These are phyloP conservation scores for Acer saccharum DNA, from an alignment of 345 rosid genomes.

Conservation along the genomic window DNA sequence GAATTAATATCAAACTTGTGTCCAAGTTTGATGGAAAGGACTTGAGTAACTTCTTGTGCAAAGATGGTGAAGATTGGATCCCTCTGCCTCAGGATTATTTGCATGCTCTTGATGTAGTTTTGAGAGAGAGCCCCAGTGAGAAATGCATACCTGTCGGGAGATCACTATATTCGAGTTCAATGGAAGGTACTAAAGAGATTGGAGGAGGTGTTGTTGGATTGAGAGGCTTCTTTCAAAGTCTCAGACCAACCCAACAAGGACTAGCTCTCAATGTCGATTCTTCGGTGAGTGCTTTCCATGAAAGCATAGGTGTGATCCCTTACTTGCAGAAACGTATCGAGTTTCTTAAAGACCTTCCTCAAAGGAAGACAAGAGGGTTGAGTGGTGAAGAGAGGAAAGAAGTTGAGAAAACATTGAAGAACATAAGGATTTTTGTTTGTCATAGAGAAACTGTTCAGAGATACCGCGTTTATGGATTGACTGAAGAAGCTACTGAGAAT, in stretches of 20 bases:
- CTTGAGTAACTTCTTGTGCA: constrained; percentile 56
- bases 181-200: constrained; percentile 77
- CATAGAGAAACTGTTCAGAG: constrained; percentile 93
- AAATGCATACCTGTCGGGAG: constrained; percentile 73
- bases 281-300: constrained; percentile 87
- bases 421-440: constrained; percentile 86
- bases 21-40: constrained; percentile 82
- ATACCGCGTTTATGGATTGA: constrained; percentile 81
- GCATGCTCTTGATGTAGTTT: constrained; percentile 91
- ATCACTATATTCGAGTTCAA: constrained; percentile 77
- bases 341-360: constrained; percentile 76
- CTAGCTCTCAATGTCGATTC: constrained; percentile 89
- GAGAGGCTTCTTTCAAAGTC: constrained; percentile 95
- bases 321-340: constrained; percentile 87
- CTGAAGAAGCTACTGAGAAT: constrained; percentile 71
- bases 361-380: constrained; percentile 65
- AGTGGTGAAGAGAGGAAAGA: constrained; percentile 74
- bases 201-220: constrained; percentile 94
- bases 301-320: constrained; percentile 85
- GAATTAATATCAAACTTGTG: constrained; percentile 72
- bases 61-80: constrained; percentile 69
- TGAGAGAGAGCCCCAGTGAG: constrained; percentile 83
- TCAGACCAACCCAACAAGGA: constrained; percentile 94
- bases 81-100: constrained; percentile 92
- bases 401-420: constrained; percentile 81